phyloP scores from a whole-genome alignment of 108 stramenopile species.

The Craspedostauros australis region DNA sequence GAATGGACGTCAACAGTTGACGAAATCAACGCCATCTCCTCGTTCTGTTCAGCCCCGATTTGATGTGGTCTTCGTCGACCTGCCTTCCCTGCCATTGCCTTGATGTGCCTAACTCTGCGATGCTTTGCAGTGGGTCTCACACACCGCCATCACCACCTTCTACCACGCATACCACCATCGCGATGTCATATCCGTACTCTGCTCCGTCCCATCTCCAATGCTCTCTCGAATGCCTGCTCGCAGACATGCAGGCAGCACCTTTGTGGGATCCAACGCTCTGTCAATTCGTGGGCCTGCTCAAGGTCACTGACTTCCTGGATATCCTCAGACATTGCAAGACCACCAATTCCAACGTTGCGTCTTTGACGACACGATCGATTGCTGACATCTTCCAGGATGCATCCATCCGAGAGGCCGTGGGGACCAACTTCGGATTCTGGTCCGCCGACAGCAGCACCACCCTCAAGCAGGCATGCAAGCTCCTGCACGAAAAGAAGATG shows the following conservation, averaged over 20 bases:
- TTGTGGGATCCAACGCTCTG: constrained; percentile 87
- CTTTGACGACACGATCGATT: constrained; percentile 73
- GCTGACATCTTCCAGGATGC: constrained; percentile 65
- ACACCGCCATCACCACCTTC: too few relatives aligned
- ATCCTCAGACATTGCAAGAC: constrained; percentile 78
- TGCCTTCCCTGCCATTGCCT: too few relatives aligned
- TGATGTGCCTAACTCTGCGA: too few relatives aligned
- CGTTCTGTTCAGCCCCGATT: too few relatives aligned
- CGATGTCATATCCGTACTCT: too few relatives aligned
- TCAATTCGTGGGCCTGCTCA: constrained; percentile 90
- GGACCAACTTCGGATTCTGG: constrained; percentile 12
- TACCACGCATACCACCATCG: too few relatives aligned
- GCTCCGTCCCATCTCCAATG: neutral
- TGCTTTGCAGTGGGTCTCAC: too few relatives aligned
- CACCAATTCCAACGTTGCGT: constrained; percentile 50
- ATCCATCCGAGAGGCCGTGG: constrained; percentile 13
- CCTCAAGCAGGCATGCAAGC: constrained; percentile 67
- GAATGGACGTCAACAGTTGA: too few relatives aligned
- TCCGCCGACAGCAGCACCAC: constrained; percentile 68
- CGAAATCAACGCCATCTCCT: too few relatives aligned
- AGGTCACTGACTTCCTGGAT: constrained; percentile 95
- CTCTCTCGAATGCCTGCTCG: neutral
- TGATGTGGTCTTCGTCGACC: too few relatives aligned
- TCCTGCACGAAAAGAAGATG: constrained; percentile 40
- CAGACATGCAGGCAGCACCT: constrained; percentile 91